Evolutionary conservation across 805 yeast genomes (phyloP).

Genomic region (Suhomyces sp.): DNA sequence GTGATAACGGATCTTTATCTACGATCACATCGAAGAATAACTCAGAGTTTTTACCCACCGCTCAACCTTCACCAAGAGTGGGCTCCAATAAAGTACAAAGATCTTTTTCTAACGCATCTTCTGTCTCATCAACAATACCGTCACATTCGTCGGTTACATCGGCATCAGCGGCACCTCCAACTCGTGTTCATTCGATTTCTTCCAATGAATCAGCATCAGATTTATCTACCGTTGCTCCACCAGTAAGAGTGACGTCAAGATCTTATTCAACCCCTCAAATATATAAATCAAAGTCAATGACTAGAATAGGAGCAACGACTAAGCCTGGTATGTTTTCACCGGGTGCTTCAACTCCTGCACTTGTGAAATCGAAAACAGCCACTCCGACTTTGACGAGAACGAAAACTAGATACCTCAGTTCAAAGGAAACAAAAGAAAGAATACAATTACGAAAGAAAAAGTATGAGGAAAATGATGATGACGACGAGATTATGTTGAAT

Average conservation of each 20-base stretch:
- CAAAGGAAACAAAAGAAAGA: constrained; percentile 40
- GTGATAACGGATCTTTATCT: constrained; percentile 9
- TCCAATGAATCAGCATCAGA: constrained; percentile 4
- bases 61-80: background rate
- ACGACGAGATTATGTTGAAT: constrained; percentile 37
- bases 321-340: background rate
- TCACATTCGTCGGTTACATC: background rate
- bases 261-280: constrained; percentile 6
- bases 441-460: constrained; percentile 36
- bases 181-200: constrained; percentile 1
- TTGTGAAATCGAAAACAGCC: background rate
- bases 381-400: constrained; percentile 19
- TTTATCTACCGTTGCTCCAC: background rate
- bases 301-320: background rate
- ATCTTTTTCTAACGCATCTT: background rate
- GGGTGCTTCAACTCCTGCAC: background rate
- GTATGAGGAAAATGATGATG: constrained; percentile 43
- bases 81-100: background rate
- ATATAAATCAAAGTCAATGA: constrained; percentile 1
- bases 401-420: constrained; percentile 34
- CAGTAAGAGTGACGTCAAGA: background rate
- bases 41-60: background rate
- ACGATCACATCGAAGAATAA: constrained; percentile 12
- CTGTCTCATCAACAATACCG: background rate
- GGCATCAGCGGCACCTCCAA: background rate